Evolutionary conservation across 805 yeast species (phyloP).

Genomic region (Wickerhamomyces subpelliculosus): DNA sequence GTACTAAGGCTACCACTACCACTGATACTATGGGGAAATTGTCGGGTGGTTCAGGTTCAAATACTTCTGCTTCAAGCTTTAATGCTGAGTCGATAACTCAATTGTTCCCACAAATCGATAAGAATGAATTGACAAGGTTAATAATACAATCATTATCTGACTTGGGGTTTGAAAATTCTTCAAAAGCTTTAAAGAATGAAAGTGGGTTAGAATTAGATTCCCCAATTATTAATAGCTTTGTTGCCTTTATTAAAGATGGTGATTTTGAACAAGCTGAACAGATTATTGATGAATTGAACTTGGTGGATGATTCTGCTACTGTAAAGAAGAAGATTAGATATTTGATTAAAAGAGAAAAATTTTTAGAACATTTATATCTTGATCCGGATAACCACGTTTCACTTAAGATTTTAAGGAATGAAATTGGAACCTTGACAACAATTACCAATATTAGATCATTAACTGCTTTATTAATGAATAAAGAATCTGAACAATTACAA

Average conservation of each 20-base stretch:
- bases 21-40: no score
- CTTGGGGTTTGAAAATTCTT: constrained; percentile 37
- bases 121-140: constrained; percentile 37
- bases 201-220: constrained; percentile 35
- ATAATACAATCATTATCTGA: constrained; percentile 44
- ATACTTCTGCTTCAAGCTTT: no score
- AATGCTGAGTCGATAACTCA: neutral
- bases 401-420: constrained; percentile 29
- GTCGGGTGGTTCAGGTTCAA: no score
- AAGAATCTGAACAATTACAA: constrained; percentile 16
- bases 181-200: constrained; percentile 33
- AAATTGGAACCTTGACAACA: constrained; percentile 24
- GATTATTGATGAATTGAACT: constrained; percentile 18
- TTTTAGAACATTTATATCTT: constrained; percentile 32
- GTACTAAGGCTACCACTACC: no score
- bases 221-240: constrained; percentile 32
- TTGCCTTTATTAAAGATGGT: constrained; percentile 33
- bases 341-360: constrained; percentile 32
- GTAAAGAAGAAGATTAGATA: constrained; percentile 19
- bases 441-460: constrained; percentile 20
- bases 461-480: constrained; percentile 23
- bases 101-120: constrained; percentile 18
- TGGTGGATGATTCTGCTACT: constrained; percentile 11
- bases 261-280: constrained; percentile 32
- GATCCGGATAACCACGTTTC: constrained; percentile 27